Percentiles rank a stretch among this genome's conserved stretches.
phyloP scores from a whole-genome alignment of 1,284 basidiomycete species.

The Coniferiporia sulphurascens region DNA sequence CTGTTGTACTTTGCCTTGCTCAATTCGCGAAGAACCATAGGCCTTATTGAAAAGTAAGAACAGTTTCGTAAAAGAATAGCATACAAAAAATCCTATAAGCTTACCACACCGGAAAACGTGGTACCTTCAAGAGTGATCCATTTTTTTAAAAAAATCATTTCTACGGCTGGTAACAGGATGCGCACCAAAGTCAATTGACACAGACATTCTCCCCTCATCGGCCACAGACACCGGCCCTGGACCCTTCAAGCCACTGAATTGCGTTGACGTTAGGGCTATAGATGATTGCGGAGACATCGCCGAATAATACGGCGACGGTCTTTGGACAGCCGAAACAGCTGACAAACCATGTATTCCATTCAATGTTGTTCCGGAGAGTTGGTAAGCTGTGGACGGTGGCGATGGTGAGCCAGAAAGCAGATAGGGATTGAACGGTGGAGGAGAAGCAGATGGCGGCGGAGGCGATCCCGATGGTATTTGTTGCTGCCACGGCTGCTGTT shows the following conservation, averaged over 20 bases:
- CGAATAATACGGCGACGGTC: conserved; percentile 6
- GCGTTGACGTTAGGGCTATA: conserved; percentile 31
- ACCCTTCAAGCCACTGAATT: conserved; percentile 21
- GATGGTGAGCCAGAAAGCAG: conserved; percentile 9
- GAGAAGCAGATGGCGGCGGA: conserved; percentile 10
- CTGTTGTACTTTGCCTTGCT: conserved; percentile 70
- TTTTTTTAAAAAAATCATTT: not conserved
- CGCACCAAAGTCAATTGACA: conserved; percentile 76
- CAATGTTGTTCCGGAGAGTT: conserved; percentile 32
- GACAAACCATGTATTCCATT: conserved; percentile 4
- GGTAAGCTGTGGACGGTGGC: conserved; percentile 10
- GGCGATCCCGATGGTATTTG: conserved; percentile 12
- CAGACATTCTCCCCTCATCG: conserved; percentile 46
- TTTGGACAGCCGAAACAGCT: not conserved
- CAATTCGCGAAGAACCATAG: conserved; percentile 76
- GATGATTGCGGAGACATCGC: conserved; percentile 26
- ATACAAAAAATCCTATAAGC: conserved; percentile 26
- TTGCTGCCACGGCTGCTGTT: conserved; percentile 24
- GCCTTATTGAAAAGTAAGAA: conserved; percentile 38
- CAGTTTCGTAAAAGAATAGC: conserved; percentile 7
- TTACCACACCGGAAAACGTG: conserved; percentile 77
- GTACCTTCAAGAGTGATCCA: conserved; percentile 45
- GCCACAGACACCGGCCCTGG: conserved; percentile 12
- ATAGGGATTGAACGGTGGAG: conserved; percentile 18
- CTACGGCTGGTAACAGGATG: conserved; percentile 5